Percentiles rank a stretch among this genome's conserved stretches.
Conservation (phyloP, 192 early-diverging fungal genomes). For the Piromyces sp. region DNA sequence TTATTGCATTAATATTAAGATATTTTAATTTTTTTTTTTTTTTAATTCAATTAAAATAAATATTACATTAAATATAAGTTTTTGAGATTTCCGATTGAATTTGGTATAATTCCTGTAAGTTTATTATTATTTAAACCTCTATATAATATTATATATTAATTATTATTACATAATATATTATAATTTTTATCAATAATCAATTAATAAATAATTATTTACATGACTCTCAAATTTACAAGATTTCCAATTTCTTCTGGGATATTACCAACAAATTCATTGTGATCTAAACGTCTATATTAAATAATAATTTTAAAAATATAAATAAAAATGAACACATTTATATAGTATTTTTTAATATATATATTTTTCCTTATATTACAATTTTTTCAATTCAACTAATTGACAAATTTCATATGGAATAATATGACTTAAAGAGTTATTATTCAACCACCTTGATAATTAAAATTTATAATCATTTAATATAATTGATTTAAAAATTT, state of each 20-base stretch:
- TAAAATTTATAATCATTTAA: no score
- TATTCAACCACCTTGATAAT: background rate
- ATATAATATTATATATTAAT: no score
- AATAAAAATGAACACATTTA: no score
- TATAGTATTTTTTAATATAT: no score
- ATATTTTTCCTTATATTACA: background rate
- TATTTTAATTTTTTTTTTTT: no score
- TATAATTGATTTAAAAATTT: no score
- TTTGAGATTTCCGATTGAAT: background rate
- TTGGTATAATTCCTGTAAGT: background rate
- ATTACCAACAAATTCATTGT: background rate
- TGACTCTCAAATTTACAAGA: background rate
- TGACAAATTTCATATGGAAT: background rate
- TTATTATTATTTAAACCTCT: background rate
- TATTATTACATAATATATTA: no score
- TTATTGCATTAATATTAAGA: no score
- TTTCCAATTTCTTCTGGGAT: background rate
- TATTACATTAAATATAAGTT: background rate
- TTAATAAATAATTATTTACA: background rate
- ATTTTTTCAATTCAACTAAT: background rate
- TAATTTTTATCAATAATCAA: no score
- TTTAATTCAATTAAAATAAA: no score
- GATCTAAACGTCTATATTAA: background rate
- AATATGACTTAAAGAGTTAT: background rate
- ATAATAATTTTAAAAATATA: no score